Evolutionary conservation across 2,329 filamentous ascomycete genomes (phyloP), one percentile per base, ranked within the genome.

Genomic region (Stemphylium beticola): DNA sequence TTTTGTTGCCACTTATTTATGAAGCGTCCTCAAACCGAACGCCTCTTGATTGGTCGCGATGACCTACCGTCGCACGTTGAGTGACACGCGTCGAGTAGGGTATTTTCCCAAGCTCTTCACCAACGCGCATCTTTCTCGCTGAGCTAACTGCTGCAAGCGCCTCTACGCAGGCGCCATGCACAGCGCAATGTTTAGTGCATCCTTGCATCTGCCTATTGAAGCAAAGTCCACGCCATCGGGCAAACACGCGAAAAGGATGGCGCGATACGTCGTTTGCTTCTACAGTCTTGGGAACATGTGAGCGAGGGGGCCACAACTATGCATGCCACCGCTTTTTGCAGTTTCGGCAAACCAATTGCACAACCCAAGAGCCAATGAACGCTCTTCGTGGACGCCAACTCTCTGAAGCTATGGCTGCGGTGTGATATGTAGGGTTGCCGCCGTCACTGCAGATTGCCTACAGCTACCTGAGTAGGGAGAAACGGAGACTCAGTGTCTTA

Each of bases 291-390:
- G 46, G 64, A 52, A 53, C 49, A 64, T 61, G 53, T 41, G 59
- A 61, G 68, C 58, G 69, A 73, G 64, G 70, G 67, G 64, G 62
- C 63, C 58, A 49, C 60, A 52, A 50, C 51, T 59, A 68, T 68
- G 67, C 71, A 72, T 73, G 65, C 65, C 69, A 72, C 67, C 59
- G 62, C 54, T 62, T 61, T 62, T 43, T 67, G 61, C 68, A 67
- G 59, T 51, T 53, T 52, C 44, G 41, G 53, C 56, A 46, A 49
- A 54, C 60, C 55, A 53, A 60, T 58, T 48, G 72, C 72, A 62
- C 58, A 29, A 71, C 70, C 24, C 18, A 26, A 32, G n/a, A 47
- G 69, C 68, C 71, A 70, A 66, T 59, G 71, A 46, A 58, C 47
- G 38, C 26, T 39, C 38, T 45, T 44, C 36, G 18, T 59, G 53